These are phyloP conservation scores for Alternaria sp. DNA, from an alignment of 2,329 filamentous ascomycete genomes.

Conservation along the genomic window DNA sequence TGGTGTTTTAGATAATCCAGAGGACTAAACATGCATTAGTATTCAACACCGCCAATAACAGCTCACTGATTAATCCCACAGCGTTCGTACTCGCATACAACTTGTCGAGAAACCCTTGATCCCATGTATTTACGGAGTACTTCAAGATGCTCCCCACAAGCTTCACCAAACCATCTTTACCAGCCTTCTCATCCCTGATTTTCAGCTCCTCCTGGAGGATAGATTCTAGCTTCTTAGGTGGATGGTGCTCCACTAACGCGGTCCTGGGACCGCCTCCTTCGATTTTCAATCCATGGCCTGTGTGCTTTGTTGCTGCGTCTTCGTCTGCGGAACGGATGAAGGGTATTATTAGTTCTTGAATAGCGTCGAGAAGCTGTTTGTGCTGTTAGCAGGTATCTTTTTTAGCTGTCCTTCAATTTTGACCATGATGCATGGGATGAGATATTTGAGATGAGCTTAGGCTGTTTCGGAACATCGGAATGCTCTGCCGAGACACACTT, in stretches of 20 bases:
- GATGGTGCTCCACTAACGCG: constrained; percentile 56
- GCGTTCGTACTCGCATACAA: constrained; percentile 91
- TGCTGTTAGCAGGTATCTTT: constrained; percentile 1
- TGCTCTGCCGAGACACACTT: constrained; percentile 22
- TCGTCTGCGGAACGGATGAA: constrained; percentile 77
- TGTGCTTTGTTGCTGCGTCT: constrained; percentile 63
- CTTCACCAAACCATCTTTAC: constrained; percentile 55
- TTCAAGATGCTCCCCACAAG: constrained; percentile 74
- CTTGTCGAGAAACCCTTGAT: constrained; percentile 96
- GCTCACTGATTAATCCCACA: constrained; percentile 82
- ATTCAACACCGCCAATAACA: constrained; percentile 85
- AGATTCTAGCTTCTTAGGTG: constrained; percentile 54
- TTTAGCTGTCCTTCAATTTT: background rate
- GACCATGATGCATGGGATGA: constrained; percentile 1
- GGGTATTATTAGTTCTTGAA: constrained; percentile 72
- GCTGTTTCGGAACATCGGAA: constrained; percentile 17
- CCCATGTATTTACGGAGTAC: constrained; percentile 98
- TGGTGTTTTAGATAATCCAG: background rate
- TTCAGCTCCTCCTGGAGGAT: constrained; percentile 49
- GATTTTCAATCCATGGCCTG: constrained; percentile 66
- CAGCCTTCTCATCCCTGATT: constrained; percentile 51
- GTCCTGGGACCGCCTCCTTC: constrained; percentile 66
- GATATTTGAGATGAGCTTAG: constrained; percentile 13
- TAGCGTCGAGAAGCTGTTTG: constrained; percentile 53
- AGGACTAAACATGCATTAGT: constrained; percentile 71